Base-by-base conservation (phyloP, 1,284 basidiomycete genomes). In the Schizopora paradoxa region DNA sequence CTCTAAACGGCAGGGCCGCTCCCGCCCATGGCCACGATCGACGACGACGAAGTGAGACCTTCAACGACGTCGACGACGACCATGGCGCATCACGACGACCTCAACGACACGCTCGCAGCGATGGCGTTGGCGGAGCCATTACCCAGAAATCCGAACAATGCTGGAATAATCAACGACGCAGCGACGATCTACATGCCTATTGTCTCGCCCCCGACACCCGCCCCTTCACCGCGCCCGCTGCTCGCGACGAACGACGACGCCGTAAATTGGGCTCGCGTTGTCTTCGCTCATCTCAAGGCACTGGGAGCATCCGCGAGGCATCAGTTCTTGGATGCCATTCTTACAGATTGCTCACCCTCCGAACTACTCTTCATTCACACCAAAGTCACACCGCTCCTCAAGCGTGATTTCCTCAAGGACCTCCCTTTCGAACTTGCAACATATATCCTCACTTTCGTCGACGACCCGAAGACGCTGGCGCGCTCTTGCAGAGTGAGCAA, bases 381-480 rank as follows among this genome's bases (percentile, higher is more conserved):
- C 6, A 73, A 71, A 43, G 86, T 97, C 61, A 73, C 82, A 0
- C 89, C 91, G 0, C 75, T 87, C 25, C 79, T 97, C 54, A 86
- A 88, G 59, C 80, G 90, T 5, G 93, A 98, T 62, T 94, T 95
- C 61, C 70, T 97, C 19, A 67, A 73, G 4, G 80, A 85, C 22
- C 70, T 98, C 1, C 95, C 95, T 0, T 68, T 81, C 13, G 95
- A 99, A 63, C 72, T 99, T 26, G 77, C 83, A 0, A 66, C 96
- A 21, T 80, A 92, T 58, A 79, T 95, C 44, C 73, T 98, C 42
- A 68, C 72, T 55, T 95, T 86, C 62, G 72, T 98, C 40, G 84
- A 94, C 53, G 87, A 93, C 39, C 86, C 90, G 0, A 69, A 69
- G 38, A 86, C 88, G 0, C 78, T 98, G 4, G 73, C 80, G 0